A percentile compares a stretch with the other conserved stretches of the same genome.
Evolutionary conservation across 208 protist species (phyloP).

Genomic region (Trypanosomatidae sp.): DNA sequence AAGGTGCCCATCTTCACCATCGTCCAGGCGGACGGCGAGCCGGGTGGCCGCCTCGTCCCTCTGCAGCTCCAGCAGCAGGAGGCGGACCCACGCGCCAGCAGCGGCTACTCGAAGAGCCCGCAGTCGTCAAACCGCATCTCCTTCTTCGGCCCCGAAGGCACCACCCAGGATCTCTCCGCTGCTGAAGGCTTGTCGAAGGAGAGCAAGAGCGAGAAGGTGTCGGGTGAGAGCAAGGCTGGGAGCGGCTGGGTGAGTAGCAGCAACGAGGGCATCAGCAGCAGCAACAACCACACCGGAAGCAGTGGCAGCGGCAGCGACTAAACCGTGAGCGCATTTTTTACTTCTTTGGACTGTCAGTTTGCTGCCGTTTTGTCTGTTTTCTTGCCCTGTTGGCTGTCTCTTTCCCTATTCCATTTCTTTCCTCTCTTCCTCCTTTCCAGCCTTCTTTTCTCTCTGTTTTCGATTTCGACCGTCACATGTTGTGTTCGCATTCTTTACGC

Average conservation of each 20-base stretch:
- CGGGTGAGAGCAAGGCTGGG: neutral
- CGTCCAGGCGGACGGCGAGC: slow-evolving; percentile 12
- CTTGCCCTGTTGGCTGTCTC: no score
- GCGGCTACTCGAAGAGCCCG: neutral
- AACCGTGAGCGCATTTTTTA: no score
- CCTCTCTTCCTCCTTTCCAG: no score
- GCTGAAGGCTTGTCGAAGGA: neutral
- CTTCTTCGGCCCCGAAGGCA: slow-evolving; percentile 1
- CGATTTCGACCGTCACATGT: no score
- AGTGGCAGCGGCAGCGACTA: slow-evolving; percentile 31
- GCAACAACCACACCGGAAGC: slow-evolving; percentile 28
- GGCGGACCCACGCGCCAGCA: neutral
- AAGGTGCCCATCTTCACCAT: slow-evolving; percentile 25
- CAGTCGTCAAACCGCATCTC: slow-evolving; percentile 3
- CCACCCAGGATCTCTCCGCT: neutral
- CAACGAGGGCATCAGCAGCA: slow-evolving; percentile 25
- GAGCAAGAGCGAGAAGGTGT: slow-evolving; percentile 4
- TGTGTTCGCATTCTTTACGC: no score
- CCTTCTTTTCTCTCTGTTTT: no score
- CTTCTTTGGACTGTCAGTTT: no score
- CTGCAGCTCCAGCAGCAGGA: slow-evolving; percentile 6
- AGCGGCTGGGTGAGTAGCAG: slow-evolving; percentile 21
- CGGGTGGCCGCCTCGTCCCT: slow-evolving; percentile 7
- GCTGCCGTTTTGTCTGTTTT: no score
- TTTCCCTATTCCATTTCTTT: no score